These are phyloP conservation scores for Nemania bipapillata DNA, from an alignment of 2,329 filamentous ascomycete species.

Conservation along the genomic window DNA sequence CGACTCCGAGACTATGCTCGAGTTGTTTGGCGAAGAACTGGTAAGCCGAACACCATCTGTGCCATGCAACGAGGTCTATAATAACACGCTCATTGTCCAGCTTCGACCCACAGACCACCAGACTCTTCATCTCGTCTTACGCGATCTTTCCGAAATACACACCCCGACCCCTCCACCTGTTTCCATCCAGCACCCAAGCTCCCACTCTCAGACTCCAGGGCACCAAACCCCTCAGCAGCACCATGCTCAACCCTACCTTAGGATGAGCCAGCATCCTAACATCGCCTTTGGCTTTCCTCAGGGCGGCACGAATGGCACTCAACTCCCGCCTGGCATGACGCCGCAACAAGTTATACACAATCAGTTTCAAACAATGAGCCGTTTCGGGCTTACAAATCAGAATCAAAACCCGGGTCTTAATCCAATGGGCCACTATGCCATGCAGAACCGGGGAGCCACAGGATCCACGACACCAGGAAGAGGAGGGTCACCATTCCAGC, in stretches of 20 bases:
- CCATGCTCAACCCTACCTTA: conserved; percentile 30
- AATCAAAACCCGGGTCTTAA: conserved; percentile 56
- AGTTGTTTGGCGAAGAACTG: conserved; percentile 66
- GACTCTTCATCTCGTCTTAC: conserved; percentile 51
- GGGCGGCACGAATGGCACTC: conserved; percentile 14
- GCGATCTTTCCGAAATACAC: conserved; percentile 47
- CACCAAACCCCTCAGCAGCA: conserved; percentile 37
- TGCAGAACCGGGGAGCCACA: conserved; percentile 51
- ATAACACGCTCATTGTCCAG: conserved; percentile 37
- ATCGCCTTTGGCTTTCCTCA: conserved; percentile 43
- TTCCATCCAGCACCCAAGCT: conserved; percentile 35
- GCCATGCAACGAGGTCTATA: conserved; percentile 12
- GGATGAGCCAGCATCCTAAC: conserved; percentile 38
- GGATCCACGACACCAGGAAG: conserved; percentile 46
- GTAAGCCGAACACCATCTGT: conserved; percentile 54
- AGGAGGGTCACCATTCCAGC: conserved; percentile 50
- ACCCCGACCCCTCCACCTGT: conserved; percentile 34
- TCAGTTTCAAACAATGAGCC: conserved; percentile 30
- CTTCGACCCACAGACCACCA: conserved; percentile 47
- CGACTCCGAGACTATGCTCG: conserved; percentile 66
- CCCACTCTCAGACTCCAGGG: conserved; percentile 32
- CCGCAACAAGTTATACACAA: conserved; percentile 38
- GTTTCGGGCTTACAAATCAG: conserved; percentile 50
- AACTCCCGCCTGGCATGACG: conserved; percentile 38
- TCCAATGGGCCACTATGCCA: conserved; percentile 56